Evolutionary conservation across 1,139 yeast genomes (phyloP).

Genomic region (Magnusiomyces suaveolens): DNA sequence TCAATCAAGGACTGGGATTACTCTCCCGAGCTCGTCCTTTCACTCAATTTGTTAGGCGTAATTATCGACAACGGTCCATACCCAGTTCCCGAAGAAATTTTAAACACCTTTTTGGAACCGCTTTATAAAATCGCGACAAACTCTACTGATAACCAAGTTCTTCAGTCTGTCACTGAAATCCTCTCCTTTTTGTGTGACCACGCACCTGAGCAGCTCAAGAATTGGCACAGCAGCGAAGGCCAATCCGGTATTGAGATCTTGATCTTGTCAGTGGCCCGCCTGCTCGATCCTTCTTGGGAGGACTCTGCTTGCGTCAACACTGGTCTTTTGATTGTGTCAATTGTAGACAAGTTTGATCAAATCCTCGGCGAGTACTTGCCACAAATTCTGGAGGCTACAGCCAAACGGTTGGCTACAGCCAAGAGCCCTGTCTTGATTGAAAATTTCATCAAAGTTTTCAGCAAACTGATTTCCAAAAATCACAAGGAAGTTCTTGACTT

Average conservation of each 20-base stretch:
- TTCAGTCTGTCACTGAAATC: slow-evolving; percentile 71
- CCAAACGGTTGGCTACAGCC: slow-evolving; percentile 53
- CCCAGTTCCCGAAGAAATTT: slow-evolving; percentile 42
- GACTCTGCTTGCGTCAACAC: slow-evolving; percentile 74
- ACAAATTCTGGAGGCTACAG: slow-evolving; percentile 63
- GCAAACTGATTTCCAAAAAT: slow-evolving; percentile 55
- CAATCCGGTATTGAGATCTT: slow-evolving; percentile 44
- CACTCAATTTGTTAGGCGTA: slow-evolving; percentile 56
- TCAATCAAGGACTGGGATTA: slow-evolving; percentile 24
- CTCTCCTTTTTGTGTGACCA: slow-evolving; percentile 53
- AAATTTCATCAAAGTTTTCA: slow-evolving; percentile 65
- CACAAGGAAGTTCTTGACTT: slow-evolving; percentile 55
- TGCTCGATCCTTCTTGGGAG: slow-evolving; percentile 59
- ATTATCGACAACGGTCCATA: slow-evolving; percentile 43
- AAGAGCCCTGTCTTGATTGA: slow-evolving; percentile 65
- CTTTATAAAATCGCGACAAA: slow-evolving; percentile 43
- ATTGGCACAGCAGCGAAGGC: slow-evolving; percentile 34
- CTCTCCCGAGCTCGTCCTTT: slow-evolving; percentile 48
- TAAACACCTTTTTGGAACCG: slow-evolving; percentile 43
- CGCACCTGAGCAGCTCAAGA: slow-evolving; percentile 38
- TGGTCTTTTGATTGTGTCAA: slow-evolving; percentile 34
- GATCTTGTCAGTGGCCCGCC: slow-evolving; percentile 21
- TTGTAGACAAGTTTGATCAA: slow-evolving; percentile 49
- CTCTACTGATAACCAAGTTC: slow-evolving; percentile 66
- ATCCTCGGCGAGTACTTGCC: slow-evolving; percentile 45